Conservation (phyloP, 352 stramenopile genomes). For the Phytophthora multivora region DNA sequence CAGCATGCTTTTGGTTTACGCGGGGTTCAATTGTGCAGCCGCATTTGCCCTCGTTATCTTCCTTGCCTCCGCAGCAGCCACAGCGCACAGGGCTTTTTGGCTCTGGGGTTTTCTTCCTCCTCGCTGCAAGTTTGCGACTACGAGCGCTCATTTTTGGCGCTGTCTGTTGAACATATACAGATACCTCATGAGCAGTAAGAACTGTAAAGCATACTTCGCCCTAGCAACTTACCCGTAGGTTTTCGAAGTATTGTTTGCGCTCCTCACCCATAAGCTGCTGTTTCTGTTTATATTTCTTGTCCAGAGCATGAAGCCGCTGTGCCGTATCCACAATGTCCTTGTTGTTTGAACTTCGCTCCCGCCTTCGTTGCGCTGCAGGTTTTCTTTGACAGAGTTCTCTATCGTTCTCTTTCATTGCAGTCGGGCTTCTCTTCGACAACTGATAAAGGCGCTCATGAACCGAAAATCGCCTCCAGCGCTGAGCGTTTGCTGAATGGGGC, state of each 20-base stretch:
- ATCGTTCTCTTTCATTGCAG: slow-evolving; percentile 1
- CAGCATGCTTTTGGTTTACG: slow-evolving; percentile 35
- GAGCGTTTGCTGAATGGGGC: slow-evolving; percentile 57
- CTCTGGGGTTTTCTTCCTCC: slow-evolving; percentile 23
- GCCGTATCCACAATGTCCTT: slow-evolving; percentile 13
- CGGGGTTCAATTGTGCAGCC: slow-evolving; percentile 14
- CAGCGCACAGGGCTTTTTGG: slow-evolving; percentile 25
- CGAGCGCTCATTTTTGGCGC: slow-evolving; percentile 53
- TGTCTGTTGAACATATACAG: slow-evolving; percentile 19
- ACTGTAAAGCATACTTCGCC: neutral
- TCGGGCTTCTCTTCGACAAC: slow-evolving; percentile 30
- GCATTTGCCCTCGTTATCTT: slow-evolving; percentile 27
- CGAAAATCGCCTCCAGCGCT: slow-evolving; percentile 23
- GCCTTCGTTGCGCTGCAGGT: neutral
- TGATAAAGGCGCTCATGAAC: slow-evolving; percentile 63
- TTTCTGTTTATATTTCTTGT: slow-evolving; percentile 50
- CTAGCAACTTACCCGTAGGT: slow-evolving; percentile 40
- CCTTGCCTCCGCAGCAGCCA: slow-evolving; percentile 33
- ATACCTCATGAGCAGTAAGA: neutral
- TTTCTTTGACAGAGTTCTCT: neutral
- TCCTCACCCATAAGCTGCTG: slow-evolving; percentile 38
- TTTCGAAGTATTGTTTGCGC: slow-evolving; percentile 31
- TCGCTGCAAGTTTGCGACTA: slow-evolving; percentile 50
- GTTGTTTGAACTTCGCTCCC: slow-evolving; percentile 8
- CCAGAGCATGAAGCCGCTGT: slow-evolving; percentile 44